Evolutionary conservation across 31 red algal genomes (phyloP).

Genomic region (Odonthalia washingtoniensis): DNA sequence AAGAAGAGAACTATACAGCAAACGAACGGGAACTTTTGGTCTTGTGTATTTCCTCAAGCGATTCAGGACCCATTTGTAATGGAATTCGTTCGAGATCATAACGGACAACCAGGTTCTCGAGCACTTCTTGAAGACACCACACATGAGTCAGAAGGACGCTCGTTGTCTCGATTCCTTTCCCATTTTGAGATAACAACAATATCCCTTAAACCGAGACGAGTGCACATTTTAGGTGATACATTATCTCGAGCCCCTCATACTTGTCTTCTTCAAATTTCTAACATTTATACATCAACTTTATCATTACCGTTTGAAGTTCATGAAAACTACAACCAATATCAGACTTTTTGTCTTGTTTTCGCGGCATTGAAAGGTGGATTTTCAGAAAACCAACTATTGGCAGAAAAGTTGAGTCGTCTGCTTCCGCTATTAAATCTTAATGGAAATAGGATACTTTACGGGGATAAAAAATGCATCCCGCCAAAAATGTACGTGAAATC

Average conservation of each 20-base stretch:
- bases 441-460: not conserved
- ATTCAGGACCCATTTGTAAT: not conserved
- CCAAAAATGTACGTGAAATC: not conserved
- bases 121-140: not conserved
- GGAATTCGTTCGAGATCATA: not conserved
- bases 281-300: too few species aligned
- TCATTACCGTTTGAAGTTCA: too few species aligned
- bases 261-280: too few species aligned
- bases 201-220: not conserved
- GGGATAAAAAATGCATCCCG: not conserved
- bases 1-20: not conserved
- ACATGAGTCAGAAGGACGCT: not conserved
- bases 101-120: constrained; percentile 8
- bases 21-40: not conserved
- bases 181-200: not conserved
- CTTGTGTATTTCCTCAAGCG: not conserved
- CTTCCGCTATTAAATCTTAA: too few species aligned
- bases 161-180: not conserved
- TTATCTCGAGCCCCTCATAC: not conserved
- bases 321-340: too few species aligned
- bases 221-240: not conserved
- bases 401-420: too few species aligned
- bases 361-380: too few species aligned
- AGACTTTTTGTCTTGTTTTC: too few species aligned
- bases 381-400: too few species aligned